These are phyloP conservation scores for Hyaloscypha variabilis DNA, from an alignment of 495 filamentous ascomycete species.

Conservation along the genomic window DNA sequence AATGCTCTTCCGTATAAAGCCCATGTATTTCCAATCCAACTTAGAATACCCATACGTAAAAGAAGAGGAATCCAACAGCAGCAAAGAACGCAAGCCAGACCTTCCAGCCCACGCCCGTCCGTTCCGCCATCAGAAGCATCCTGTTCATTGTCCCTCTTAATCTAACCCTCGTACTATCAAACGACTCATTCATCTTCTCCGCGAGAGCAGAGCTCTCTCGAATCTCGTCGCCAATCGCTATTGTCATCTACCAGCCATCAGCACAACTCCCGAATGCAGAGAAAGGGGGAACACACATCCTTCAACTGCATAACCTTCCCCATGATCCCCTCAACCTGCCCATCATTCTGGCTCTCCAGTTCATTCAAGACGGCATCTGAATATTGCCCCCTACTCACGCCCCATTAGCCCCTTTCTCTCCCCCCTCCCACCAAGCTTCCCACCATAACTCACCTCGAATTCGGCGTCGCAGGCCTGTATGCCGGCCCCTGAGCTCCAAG, in stretches of 20 bases:
- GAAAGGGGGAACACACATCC: constrained; percentile 63
- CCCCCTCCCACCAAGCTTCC: constrained; percentile 5
- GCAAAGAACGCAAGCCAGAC: constrained; percentile 89
- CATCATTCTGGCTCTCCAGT: constrained; percentile 93
- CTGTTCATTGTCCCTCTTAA: constrained; percentile 92
- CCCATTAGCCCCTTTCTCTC: not conserved
- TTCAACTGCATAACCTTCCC: constrained; percentile 93
- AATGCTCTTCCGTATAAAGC: constrained; percentile 17
- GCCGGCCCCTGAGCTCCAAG: constrained; percentile 25
- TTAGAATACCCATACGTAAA: constrained; percentile 87
- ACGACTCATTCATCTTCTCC: constrained; percentile 87
- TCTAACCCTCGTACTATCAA: constrained; percentile 79
- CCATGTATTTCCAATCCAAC: constrained; percentile 17
- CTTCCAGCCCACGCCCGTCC: constrained; percentile 91
- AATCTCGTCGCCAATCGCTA: constrained; percentile 94
- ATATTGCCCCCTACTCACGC: constrained; percentile 75
- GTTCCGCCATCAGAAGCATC: constrained; percentile 94
- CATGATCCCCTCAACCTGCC: constrained; percentile 84
- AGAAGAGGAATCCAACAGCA: constrained; percentile 77
- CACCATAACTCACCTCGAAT: constrained; percentile 62
- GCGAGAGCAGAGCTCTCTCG: constrained; percentile 80
- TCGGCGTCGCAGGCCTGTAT: constrained; percentile 77
- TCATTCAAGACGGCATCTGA: constrained; percentile 90
- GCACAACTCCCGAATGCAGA: not conserved
- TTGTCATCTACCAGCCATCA: constrained; percentile 67